Evolutionary conservation across 2,329 filamentous ascomycete species (phyloP), one percentile per base, ranked within the genome.

Genomic region (Ilyonectria sp.): DNA sequence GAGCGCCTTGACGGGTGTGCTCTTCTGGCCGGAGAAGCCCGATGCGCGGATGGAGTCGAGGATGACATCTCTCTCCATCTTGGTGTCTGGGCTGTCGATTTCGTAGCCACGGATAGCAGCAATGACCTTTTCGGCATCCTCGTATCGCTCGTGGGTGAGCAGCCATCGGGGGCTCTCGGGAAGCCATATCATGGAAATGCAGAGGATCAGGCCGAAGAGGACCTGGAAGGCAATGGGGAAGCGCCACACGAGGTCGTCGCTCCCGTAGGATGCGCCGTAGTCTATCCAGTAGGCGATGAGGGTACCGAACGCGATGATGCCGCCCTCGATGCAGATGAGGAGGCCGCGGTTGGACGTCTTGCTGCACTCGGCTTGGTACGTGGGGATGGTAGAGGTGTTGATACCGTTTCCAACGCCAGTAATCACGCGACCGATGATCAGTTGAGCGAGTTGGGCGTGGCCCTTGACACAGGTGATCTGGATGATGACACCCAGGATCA

Each of bases 401-500:
- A 76, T 71, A 11, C 86, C 86, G 69, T 87, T 87, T 3, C 86
- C 86, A 3, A 88, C 74, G 19, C 86, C 86, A 13, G 86, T 87
- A 6, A 89, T 78, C 9, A 86, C 82, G 54, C 85, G 79, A 1
- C 85, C 85, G 37, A 86, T 73, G 64, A 89, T 85, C 65, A 89
- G 80, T 68, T 89, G 86, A 0, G 84, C 81, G 35, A 87, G 74
- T n/a, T 67, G 71, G 33, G 52, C 62, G 26, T 74, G 68, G 0
- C 86, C 77, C 23, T 79, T 81, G 77, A 78, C 73, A 19, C 79
- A 60, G 17, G 83, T 81, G 40, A 87, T 79, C 74, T 92, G 90
- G 43, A 92, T 85, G 9, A 87, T 81, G 37, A 89, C 89, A 19
- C 90, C 90, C 10, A 90, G 61, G 9, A 89, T 84, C 85, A 92